Evolutionary conservation across 306 rosid genomes (phyloP), one percentile per base, ranked within the genome.

Genomic region (Begonia masoniana): DNA sequence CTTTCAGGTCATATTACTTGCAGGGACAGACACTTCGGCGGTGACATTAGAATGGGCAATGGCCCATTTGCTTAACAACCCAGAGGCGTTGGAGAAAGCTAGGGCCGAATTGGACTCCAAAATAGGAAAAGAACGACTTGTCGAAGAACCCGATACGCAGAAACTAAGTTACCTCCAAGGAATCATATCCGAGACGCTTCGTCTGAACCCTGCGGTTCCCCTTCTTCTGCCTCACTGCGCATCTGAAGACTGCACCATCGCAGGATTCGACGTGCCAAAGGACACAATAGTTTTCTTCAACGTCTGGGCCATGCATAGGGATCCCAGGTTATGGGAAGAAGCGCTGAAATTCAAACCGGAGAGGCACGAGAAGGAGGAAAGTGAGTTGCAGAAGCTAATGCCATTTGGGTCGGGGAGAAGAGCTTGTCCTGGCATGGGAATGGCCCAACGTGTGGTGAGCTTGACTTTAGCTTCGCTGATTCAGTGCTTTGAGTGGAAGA

Each of bases 41-140:
- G 17, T 62, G 2, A 61, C 80, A 10, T 41, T 80, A n/a, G 93
- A 83, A 56, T 79, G 93, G 93, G 84, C 78, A 0, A 41, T 83
- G 69, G 41, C 84, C 0, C 67, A 72, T 54, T 45, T 83, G 12
- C 63, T 80, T 4, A 84, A 77, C 66, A 24, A 77, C 63, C 81
- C 82, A 0, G 48, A 70, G 1, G 61, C 69, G 13, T 8, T 82
- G 21, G 61, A 59, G 48, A 82, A 69, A 35, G 83, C 77, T 2
- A 69, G 59, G 47, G 42, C 49, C 13, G 86, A 75, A 36, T 5
- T 78, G 39, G 83, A 78, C 12, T 17, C 48, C 39, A 47, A 50
- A 1, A n/a, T 67, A n/a, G 79, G 81, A 16, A 42, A 59, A 21
- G 73, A 69, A 41, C 2, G 58, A 15, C 49, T 83, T 2, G 16